Base-by-base conservation (phyloP, 1,284 basidiomycete species). In the Ceratobasidium sp. region DNA sequence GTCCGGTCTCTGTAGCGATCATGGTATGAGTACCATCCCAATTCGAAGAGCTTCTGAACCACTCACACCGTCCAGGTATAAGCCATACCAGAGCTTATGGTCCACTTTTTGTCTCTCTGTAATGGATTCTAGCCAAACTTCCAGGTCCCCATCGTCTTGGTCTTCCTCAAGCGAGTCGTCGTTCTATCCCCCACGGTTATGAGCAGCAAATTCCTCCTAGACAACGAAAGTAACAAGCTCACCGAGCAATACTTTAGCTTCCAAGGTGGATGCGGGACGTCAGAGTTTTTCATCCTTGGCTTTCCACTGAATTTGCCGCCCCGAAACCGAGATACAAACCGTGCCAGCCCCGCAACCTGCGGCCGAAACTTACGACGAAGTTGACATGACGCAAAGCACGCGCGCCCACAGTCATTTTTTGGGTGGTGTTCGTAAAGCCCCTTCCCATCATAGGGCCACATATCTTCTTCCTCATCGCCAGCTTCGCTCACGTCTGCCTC, bases 241-340 rank as follows among this genome's bases (percentile, higher is more conserved):
- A 73, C 71, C 26, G 71, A 73, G n/a, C 71, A 60, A 73, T 73
- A 73, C 40, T 10, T 18, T 4, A 73, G 13, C 44, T 3, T 46
- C 71, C 71, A 73, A 44, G 71, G 71, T 20, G 71, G 71, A 51
- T 73, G 71, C 20, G 71, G 71, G 6, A 73, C 42, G 33, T 61
- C 71, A 44, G 71, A 73, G n/a, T 73, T 73, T 39, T 49, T 33
- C 71, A 73, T 63, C 44, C 7, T 40, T 40, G 15, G 26, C 28
- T 72, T 46, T 23, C 26, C 53, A 13, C 33, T 15, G 13, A 53
- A 23, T 44, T 53, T 40, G 39, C n/a, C 20, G 23, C 39, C 39
- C 55, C 26, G 3, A 26, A 69, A 13, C 49, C 69, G 7, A 55
- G 69, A 4, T 46, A 58, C 33, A 28, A 56, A 46, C 6, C 20